Percentiles rank a stretch among this genome's conserved stretches.
Evolutionary conservation across 306 rosid genomes (phyloP).

Genomic region (Rubus parviflorus): DNA sequence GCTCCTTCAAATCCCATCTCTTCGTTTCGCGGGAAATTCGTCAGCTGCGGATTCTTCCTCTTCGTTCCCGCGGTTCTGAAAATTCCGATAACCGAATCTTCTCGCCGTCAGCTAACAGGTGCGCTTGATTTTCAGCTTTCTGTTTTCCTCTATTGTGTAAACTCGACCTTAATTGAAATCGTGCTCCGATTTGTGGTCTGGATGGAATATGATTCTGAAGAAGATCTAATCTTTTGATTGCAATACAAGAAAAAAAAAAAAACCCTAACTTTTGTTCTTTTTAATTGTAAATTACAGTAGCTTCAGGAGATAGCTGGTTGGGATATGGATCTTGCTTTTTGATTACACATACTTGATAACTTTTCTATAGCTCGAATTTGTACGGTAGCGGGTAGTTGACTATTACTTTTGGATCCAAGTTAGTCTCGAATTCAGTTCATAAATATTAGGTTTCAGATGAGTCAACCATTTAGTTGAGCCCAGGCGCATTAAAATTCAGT

Average conservation of each 20-base stretch:
- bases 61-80: constrained; percentile 18
- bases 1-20: constrained; percentile 16
- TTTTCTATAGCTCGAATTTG: background rate
- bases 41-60: constrained; percentile 14
- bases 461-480: background rate
- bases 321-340: constrained; percentile 34
- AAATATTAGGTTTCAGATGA: background rate
- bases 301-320: constrained; percentile 1
- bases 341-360: background rate
- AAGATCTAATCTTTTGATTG: constrained; percentile 10
- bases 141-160: background rate
- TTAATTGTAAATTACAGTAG: background rate
- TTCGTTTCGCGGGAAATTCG: constrained; percentile 22
- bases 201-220: background rate
- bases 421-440: background rate
- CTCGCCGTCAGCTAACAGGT: constrained; percentile 56
- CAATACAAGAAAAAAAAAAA: constrained; percentile 2
- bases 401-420: constrained; percentile 10
- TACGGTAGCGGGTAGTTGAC: background rate
- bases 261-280: constrained; percentile 9
- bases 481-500: constrained; percentile 2
- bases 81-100: constrained; percentile 16
- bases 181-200: background rate
- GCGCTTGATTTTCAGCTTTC: background rate
- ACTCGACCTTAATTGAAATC: background rate